phyloP scores from a whole-genome alignment of 805 yeast species.

The Myxozyma melibiosi region DNA sequence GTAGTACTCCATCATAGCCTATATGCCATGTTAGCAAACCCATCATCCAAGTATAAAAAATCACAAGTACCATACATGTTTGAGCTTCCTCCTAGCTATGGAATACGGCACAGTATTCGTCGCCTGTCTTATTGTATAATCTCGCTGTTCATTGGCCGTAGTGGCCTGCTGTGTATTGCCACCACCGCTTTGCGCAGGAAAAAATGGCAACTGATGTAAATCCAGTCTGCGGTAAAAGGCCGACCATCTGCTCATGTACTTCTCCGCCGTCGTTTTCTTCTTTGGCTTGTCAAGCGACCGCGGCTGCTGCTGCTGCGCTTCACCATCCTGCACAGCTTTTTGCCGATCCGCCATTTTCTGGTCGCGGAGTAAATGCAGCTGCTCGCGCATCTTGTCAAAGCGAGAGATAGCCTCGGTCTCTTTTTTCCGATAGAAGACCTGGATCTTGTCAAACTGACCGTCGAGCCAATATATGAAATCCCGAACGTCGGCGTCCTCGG shows the following conservation, averaged over 20 bases:
- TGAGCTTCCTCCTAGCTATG: conserved; percentile 28
- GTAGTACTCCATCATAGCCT: conserved; percentile 74
- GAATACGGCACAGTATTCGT: conserved; percentile 19
- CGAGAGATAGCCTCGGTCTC: conserved; percentile 66
- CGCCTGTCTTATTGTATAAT: conserved; percentile 16
- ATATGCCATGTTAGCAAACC: conserved; percentile 41
- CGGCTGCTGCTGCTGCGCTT: background rate
- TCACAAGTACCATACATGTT: conserved; percentile 13
- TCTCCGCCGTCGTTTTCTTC: background rate
- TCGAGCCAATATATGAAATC: conserved; percentile 47
- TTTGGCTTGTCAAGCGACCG: background rate
- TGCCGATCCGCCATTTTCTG: conserved; percentile 45
- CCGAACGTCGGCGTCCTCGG: conserved; percentile 41
- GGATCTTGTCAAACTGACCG: conserved; percentile 72
- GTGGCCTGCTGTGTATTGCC: background rate
- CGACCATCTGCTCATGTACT: conserved; percentile 11
- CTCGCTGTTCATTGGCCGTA: conserved; percentile 8
- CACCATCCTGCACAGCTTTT: background rate
- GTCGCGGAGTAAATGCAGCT: conserved; percentile 62
- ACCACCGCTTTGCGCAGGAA: background rate
- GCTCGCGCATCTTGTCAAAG: conserved; percentile 78
- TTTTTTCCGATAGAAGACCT: conserved; percentile 59
- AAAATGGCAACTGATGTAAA: conserved; percentile 30
- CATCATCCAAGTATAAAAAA: background rate
- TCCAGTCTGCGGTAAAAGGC: conserved; percentile 23